phyloP scores from a whole-genome alignment of 805 yeast genomes.

The Candida suzukii region DNA sequence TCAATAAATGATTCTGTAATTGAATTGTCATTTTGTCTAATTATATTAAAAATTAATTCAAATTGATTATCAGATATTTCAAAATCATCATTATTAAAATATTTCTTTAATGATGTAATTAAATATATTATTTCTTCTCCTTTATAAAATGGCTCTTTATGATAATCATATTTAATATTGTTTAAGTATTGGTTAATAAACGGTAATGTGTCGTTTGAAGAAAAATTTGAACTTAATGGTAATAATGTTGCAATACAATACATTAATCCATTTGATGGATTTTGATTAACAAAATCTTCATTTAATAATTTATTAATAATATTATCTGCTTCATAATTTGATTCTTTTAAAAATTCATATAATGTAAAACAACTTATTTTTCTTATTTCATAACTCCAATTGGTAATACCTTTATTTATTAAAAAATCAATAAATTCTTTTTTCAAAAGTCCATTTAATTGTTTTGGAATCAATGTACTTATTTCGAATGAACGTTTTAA shows the following conservation, averaged over 20 bases:
- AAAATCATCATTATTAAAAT: too few species aligned
- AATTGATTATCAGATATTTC: constrained; percentile 6
- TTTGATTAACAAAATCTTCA: neutral
- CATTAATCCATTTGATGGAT: constrained; percentile 6
- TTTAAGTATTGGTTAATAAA: neutral
- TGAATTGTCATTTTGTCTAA: constrained; percentile 16
- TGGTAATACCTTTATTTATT: constrained; percentile 22
- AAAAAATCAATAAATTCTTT: constrained; percentile 26
- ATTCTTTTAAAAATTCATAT: constrained; percentile 7
- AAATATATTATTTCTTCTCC: constrained; percentile 30
- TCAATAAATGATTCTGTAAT: constrained; percentile 24
- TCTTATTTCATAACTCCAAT: constrained; percentile 35
- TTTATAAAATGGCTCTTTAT: constrained; percentile 24
- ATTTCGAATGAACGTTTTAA: constrained; percentile 29
- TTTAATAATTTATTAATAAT: neutral
- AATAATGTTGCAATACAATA: constrained; percentile 19
- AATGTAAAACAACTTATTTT: constrained; percentile 35
- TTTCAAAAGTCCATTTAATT: constrained; percentile 11
- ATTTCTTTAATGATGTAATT: neutral
- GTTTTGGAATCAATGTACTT: constrained; percentile 7
- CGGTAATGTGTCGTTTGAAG: too few species aligned
- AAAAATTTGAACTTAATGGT: neutral
- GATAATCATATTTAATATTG: constrained; percentile 23
- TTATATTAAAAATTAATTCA: constrained; percentile 20
- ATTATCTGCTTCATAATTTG: neutral